Conservation (phyloP, 495 filamentous ascomycete species). For the Aspergillus steynii region DNA sequence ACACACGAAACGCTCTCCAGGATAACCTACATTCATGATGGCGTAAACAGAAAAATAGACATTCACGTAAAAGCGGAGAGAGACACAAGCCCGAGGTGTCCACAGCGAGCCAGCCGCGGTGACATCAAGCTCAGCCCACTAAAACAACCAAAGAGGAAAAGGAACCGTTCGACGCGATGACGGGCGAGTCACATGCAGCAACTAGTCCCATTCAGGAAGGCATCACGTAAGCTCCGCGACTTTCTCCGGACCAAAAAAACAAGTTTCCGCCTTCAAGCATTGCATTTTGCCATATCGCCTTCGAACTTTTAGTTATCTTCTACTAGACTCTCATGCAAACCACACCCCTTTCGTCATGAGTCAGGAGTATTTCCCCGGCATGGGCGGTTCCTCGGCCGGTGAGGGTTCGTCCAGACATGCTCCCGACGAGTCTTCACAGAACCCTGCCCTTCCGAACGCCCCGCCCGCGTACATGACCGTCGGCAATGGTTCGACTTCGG, state of each 20-base stretch:
- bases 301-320: neutral
- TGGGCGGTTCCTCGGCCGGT: conserved; percentile 41
- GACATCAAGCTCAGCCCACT: neutral
- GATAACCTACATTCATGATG: conserved; percentile 61
- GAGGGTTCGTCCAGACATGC: conserved; percentile 39
- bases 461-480: conserved; percentile 82
- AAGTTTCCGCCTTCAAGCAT: conserved; percentile 7
- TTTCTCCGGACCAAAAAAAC: conserved; percentile 5
- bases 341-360: conserved; percentile 57
- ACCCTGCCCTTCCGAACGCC: conserved; percentile 34
- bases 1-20: conserved; percentile 2
- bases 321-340: conserved; percentile 15
- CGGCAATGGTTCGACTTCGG: conserved; percentile 75
- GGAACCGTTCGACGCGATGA: neutral
- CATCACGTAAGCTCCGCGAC: conserved; percentile 10
- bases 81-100: neutral
- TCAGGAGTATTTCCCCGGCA: conserved; percentile 63
- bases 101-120: neutral
- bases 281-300: neutral
- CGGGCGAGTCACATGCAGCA: neutral
- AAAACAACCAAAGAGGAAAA: too few relatives aligned
- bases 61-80: conserved; percentile 16
- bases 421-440: conserved; percentile 29
- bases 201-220: neutral
- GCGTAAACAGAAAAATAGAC: conserved; percentile 1